Evolutionary conservation across 345 rosid genomes (phyloP), one percentile per base, ranked within the genome.

Genomic region (Pistacia integerrima): DNA sequence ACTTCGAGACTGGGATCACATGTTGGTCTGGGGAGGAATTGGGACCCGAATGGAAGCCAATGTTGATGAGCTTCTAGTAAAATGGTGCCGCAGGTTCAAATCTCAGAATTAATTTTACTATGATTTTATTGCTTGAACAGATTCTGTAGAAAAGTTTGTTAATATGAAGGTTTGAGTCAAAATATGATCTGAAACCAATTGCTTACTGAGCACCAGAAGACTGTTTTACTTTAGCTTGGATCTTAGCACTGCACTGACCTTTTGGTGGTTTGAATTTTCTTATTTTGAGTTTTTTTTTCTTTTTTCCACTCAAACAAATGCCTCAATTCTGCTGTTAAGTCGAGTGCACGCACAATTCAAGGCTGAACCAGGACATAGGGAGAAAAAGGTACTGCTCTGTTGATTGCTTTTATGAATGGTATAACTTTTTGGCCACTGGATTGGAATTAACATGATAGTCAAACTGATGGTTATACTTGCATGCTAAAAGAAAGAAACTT

Each of bases 1-100:
- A 22, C 72, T 92, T 16, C 92, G 89, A 67, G 98, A 93, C 82
- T 73, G 88, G 76, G 82, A 87, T 51, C 98, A 93, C 81, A 85
- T 95, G 97, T 82, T 95, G 79, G 89, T 87, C 11, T 95, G 98
- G 97, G 99, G 99, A 74, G 99, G 98, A 13, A 79, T 93, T 14
- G 96, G 98, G 58, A 95, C 98, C 52, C 87, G 92, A 61, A 93
- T 95, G 98, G 94, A 95, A 87, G 98, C 98, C 68, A 78, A 85
- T 75, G 77, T 90, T 56, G 88, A 84, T 75, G 85, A 87, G 69
- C 96, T 93, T n/a, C 87, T 93, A 36, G 16, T 85, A 17, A 91
- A 91, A 77, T 92, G 97, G 98, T 91, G 93, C 78, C 74, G 82
- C 52, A 80, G 92, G 67, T 88, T 90, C 81, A 84, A 86, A 76